Evolutionary conservation across 2,329 filamentous ascomycete genomes (phyloP).

Genomic region (Coniochaeta pulveracea): DNA sequence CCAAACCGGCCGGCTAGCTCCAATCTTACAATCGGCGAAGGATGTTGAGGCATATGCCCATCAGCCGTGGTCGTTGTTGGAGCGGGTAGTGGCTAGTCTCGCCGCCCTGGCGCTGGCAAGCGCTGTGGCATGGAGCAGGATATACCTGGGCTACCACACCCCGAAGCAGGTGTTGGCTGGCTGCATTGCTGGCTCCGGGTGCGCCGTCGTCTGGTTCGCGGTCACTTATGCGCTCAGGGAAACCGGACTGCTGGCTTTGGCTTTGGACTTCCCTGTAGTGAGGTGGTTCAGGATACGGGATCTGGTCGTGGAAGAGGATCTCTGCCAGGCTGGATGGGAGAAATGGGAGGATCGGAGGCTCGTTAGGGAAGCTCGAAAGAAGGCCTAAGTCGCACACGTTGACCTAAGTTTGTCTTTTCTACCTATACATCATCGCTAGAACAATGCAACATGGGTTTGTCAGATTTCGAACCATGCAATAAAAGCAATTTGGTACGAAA

Average conservation of each 20-base stretch:
- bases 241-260: slow-evolving; percentile 61
- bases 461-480: too few species aligned
- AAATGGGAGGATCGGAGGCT: slow-evolving; percentile 59
- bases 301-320: slow-evolving; percentile 75
- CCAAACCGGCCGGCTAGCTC: not conserved
- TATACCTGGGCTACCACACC: slow-evolving; percentile 92
- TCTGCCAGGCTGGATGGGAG: slow-evolving; percentile 88
- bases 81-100: slow-evolving; percentile 44
- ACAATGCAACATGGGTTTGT: too few species aligned
- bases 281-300: slow-evolving; percentile 67
- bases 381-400: not conserved
- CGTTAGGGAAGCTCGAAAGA: not conserved
- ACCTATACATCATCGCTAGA: too few species aligned
- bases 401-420: too few species aligned
- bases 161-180: slow-evolving; percentile 78
- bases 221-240: slow-evolving; percentile 56
- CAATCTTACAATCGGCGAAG: not conserved
- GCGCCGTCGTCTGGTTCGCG: slow-evolving; percentile 69
- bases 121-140: slow-evolving; percentile 67
- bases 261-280: slow-evolving; percentile 52
- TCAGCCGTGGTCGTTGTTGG: slow-evolving; percentile 45
- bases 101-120: slow-evolving; percentile 50
- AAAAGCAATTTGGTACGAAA: too few species aligned
- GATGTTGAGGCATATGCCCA: slow-evolving; percentile 24
- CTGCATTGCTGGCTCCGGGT: slow-evolving; percentile 54